These are phyloP conservation scores for Pseudogymnoascus sp. DNA, from an alignment of 2,329 filamentous ascomycete species.

Conservation along the genomic window DNA sequence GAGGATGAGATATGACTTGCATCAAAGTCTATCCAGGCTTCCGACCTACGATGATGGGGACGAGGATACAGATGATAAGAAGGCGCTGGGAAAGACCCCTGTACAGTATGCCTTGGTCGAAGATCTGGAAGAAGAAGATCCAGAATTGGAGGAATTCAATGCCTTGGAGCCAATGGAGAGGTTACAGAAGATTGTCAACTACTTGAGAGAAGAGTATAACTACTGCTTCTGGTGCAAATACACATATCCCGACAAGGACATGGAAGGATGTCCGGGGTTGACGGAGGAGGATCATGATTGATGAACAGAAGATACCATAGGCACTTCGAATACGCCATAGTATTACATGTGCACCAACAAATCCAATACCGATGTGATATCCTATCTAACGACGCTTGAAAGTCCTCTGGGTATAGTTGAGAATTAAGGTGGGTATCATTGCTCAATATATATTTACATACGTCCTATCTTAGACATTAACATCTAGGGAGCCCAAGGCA, in stretches of 20 bases:
- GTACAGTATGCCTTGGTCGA: constrained; percentile 52
- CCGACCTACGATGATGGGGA: constrained; percentile 61
- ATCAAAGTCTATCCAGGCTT: constrained; percentile 53
- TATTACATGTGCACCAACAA: neutral
- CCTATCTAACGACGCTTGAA: neutral
- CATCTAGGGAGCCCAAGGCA: constrained; percentile 15
- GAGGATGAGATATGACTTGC: constrained; percentile 55
- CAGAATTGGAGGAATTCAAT: constrained; percentile 73
- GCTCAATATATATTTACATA: neutral
- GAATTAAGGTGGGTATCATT: constrained; percentile 4
- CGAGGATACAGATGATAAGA: constrained; percentile 63
- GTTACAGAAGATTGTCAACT: constrained; percentile 55
- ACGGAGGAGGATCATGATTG: constrained; percentile 74
- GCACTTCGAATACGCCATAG: neutral
- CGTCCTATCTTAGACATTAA: constrained; percentile 11
- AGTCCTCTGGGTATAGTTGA: neutral
- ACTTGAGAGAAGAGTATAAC: constrained; percentile 60
- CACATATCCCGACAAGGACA: constrained; percentile 59
- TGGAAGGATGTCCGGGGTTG: constrained; percentile 84
- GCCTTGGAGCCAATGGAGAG: constrained; percentile 57
- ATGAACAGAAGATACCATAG: constrained; percentile 9
- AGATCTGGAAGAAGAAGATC: constrained; percentile 68
- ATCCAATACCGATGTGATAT: neutral
- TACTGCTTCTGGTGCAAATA: constrained; percentile 99
- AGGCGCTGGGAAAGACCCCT: constrained; percentile 53